Conservation (phyloP, 2,329 filamentous ascomycete genomes). For the Fusarium tjaetaba region DNA sequence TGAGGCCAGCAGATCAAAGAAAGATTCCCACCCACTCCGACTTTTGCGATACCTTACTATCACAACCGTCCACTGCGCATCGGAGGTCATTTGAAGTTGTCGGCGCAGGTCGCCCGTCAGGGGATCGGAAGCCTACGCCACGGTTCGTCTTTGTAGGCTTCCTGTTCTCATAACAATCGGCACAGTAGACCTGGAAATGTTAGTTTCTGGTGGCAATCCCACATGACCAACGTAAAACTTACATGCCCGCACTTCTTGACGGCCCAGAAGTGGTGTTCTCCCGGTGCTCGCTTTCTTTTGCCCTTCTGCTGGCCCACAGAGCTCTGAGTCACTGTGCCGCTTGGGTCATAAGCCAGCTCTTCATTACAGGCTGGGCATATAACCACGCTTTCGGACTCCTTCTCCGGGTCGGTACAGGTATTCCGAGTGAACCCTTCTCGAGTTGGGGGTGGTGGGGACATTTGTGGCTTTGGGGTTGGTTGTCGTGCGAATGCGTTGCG, state of each 20-base stretch:
- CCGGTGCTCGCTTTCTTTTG: slow-evolving; percentile 59
- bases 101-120: slow-evolving; percentile 43
- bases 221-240: slow-evolving; percentile 45
- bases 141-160: slow-evolving; percentile 50
- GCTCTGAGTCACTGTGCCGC: slow-evolving; percentile 44
- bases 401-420: slow-evolving; percentile 54
- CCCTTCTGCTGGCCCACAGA: slow-evolving; percentile 38
- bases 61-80: slow-evolving; percentile 68
- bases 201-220: neutral
- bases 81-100: slow-evolving; percentile 49
- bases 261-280: slow-evolving; percentile 91
- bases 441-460: slow-evolving; percentile 73
- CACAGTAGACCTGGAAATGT: slow-evolving; percentile 67
- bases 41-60: slow-evolving; percentile 63
- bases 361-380: slow-evolving; percentile 88
- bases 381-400: slow-evolving; percentile 73
- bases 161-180: slow-evolving; percentile 68
- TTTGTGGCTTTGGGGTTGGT: slow-evolving; percentile 54
- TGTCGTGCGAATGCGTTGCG: slow-evolving; percentile 47
- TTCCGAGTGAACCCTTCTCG: slow-evolving; percentile 83
- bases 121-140: slow-evolving; percentile 53
- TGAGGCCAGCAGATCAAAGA: slow-evolving; percentile 52
- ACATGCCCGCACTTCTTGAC: slow-evolving; percentile 93
- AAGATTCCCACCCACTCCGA: slow-evolving; percentile 71
- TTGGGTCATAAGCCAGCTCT: slow-evolving; percentile 80